Evolutionary conservation across 1,284 basidiomycete genomes (phyloP).

Genomic region (Heterobasidion parviporum): DNA sequence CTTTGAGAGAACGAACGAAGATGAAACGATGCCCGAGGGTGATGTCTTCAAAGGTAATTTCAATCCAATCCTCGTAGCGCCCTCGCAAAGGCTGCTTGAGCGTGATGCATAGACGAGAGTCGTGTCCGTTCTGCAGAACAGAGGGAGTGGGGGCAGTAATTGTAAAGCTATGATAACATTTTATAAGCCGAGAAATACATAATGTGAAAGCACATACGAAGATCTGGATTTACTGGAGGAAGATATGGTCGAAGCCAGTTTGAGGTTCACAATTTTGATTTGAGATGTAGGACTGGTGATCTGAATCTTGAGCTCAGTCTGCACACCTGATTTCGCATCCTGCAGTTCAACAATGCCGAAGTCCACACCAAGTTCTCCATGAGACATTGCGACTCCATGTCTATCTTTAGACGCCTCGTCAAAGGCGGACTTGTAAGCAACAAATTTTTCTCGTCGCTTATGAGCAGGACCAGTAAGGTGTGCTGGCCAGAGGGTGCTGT

Average conservation of each 20-base stretch:
- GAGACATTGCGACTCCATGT: conserved; percentile 27
- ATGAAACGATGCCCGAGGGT: conserved; percentile 21
- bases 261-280: not conserved
- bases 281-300: not conserved
- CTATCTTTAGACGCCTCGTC: conserved; percentile 39
- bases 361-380: conserved; percentile 22
- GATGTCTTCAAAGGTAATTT: conserved; percentile 25
- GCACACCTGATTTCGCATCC: not conserved
- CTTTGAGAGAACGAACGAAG: conserved; percentile 24
- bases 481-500: not conserved
- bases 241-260: not conserved
- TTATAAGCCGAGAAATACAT: not conserved
- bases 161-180: not conserved
- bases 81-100: conserved; percentile 24
- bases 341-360: conserved; percentile 26
- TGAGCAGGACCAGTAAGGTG: not conserved
- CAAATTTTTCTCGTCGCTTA: conserved; percentile 23
- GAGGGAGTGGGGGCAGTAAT: not conserved
- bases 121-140: not conserved
- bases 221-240: not conserved
- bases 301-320: not conserved
- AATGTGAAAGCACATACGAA: not conserved
- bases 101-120: not conserved
- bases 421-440: conserved; percentile 26
- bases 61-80: conserved; percentile 33